Percentiles rank a stretch among this genome's conserved stretches.
Conservation (phyloP, 371 early-diverging fungal species). For the Nematocida sp. region DNA sequence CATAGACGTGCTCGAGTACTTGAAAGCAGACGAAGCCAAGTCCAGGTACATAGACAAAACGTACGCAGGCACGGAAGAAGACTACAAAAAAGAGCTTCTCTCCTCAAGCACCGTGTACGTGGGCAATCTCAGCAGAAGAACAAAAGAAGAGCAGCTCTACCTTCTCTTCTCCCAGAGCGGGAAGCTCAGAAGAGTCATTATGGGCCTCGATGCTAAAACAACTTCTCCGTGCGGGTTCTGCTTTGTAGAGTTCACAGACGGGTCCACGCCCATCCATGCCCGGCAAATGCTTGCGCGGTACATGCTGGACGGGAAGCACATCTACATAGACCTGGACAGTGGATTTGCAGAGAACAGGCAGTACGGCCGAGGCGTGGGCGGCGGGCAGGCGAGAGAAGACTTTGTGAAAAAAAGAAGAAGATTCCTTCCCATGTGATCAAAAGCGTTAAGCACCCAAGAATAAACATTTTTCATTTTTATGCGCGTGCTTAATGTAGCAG, state of each 20-base stretch:
- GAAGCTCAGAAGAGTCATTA: slow-evolving; percentile 86
- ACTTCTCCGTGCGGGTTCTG: slow-evolving; percentile 91
- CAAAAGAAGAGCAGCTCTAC: slow-evolving; percentile 71
- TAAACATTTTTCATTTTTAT: slow-evolving; percentile 32
- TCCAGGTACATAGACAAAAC: slow-evolving; percentile 53
- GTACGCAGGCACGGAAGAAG: slow-evolving; percentile 64
- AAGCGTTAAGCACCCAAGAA: not conserved
- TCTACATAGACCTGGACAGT: slow-evolving; percentile 88
- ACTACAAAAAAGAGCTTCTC: slow-evolving; percentile 55
- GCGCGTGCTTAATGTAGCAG: slow-evolving; percentile 73
- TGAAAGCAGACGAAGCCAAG: slow-evolving; percentile 6
- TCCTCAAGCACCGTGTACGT: slow-evolving; percentile 74
- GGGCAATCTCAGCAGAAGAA: slow-evolving; percentile 79
- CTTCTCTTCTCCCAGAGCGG: slow-evolving; percentile 71
- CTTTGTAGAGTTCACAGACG: slow-evolving; percentile 67
- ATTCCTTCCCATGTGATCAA: too few relatives aligned
- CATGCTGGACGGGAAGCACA: slow-evolving; percentile 79
- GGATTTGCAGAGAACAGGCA: slow-evolving; percentile 88
- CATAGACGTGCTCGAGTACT: slow-evolving; percentile 13
- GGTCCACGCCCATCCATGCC: not conserved
- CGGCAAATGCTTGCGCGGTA: slow-evolving; percentile 67
- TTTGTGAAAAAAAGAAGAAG: slow-evolving; percentile 68
- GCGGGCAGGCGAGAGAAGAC: slow-evolving; percentile 89
- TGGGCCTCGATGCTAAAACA: slow-evolving; percentile 83
- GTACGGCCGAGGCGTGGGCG: slow-evolving; percentile 83